Evolutionary conservation across 2,329 filamentous ascomycete genomes (phyloP), one percentile per base, ranked within the genome.

Genomic region (Cryphonectria nitschkei): DNA sequence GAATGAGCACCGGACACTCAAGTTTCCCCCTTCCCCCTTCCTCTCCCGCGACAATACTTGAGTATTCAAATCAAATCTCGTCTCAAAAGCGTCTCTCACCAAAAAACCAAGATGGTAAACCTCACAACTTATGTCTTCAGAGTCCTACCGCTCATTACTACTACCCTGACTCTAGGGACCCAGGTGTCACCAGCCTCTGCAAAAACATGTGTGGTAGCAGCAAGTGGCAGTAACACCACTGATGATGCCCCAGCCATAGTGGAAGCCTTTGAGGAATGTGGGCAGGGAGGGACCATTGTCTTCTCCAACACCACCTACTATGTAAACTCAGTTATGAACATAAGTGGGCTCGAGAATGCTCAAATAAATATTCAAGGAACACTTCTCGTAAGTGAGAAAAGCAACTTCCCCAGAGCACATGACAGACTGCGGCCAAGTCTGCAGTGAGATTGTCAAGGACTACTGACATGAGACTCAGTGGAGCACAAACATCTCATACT

Each of bases 281-380:
- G 82, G 0, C 75, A 78, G 4, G 76, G 80, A 37, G 81, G 82
- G 7, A 81, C 74, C 14, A 76, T 85, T 32, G 72, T 81, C 13
- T 86, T 86, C 72, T 65, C 83, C 64, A 77, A 75, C 2, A 85
- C 82, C 0, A 86, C 85, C 74, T 75, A 84, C 71, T 39, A 72
- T 22, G 76, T 86, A 66, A 80, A 81, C 34, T 79, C 76, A 0
- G 80, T 84, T 1, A 81, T 86, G 82, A 83, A 84, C 65, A 83
- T 80, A 1, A 82, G 79, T 0, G 78, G 78, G 39, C 77, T 86
- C 1, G 70, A 80, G 0, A 78, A 86, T 73, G 78, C 80, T 13
- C 80, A 83, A 1, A 78, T 86, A 29, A 82, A 86, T 32, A 71
- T 83, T n/a, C 74, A 76, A 2, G 82, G 82, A 4, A 82, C 78